Evolutionary conservation across 2,329 filamentous ascomycete genomes (phyloP).

Genomic region (Pseudogymnoascus sp.): DNA sequence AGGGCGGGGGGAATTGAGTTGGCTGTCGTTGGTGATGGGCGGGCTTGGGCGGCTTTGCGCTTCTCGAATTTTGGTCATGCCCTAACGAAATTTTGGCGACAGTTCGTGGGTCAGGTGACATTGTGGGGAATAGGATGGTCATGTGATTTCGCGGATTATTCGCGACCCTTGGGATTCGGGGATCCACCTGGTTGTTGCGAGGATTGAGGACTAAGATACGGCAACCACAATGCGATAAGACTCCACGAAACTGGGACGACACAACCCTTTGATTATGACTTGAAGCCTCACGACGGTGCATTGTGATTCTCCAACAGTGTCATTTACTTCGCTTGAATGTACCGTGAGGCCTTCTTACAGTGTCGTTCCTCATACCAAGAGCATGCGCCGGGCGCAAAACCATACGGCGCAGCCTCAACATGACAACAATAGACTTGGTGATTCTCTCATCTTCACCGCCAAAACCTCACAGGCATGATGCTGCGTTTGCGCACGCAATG

Average conservation of each 20-base stretch:
- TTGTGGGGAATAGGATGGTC: neutral
- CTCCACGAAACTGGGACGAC: neutral
- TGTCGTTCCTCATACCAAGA: slow-evolving; percentile 21
- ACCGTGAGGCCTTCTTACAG: neutral
- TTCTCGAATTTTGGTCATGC: slow-evolving; percentile 9
- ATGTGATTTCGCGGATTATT: slow-evolving; percentile 5
- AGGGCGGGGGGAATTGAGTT: slow-evolving; percentile 22
- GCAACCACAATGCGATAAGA: neutral
- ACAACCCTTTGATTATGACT: neutral
- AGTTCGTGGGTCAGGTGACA: slow-evolving; percentile 9
- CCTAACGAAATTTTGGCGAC: slow-evolving; percentile 9
- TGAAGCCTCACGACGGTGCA: neutral
- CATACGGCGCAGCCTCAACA: slow-evolving; percentile 22
- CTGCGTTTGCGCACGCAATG: slow-evolving; percentile 9
- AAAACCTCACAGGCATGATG: slow-evolving; percentile 8
- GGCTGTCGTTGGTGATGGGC: slow-evolving; percentile 12
- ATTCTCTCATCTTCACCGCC: slow-evolving; percentile 36
- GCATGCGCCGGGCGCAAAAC: slow-evolving; percentile 21
- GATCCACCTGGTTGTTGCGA: slow-evolving; percentile 1
- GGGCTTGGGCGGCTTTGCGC: slow-evolving; percentile 5
- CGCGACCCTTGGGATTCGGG: slow-evolving; percentile 4
- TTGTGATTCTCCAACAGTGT: neutral
- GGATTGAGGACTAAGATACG: neutral
- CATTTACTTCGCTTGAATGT: neutral
- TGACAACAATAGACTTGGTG: slow-evolving; percentile 33